A percentile compares a stretch with the other conserved stretches of the same genome.
Conservation (phyloP, 371 early-diverging fungal genomes). For the Rhizopus stolonifer region DNA sequence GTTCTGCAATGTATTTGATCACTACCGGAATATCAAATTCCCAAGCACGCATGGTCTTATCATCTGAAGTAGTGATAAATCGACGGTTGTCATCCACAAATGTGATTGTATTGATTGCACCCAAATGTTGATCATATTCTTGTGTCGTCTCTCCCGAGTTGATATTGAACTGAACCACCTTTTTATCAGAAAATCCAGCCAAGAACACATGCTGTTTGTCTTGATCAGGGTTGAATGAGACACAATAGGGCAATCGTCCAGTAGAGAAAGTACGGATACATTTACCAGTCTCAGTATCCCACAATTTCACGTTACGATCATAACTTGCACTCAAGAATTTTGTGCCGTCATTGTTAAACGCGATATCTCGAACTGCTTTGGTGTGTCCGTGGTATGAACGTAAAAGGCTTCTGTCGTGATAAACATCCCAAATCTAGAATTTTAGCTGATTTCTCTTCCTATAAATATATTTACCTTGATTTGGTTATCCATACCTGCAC, state of each 20-base stretch:
- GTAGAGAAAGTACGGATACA: slow-evolving; percentile 80
- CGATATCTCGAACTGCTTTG: slow-evolving; percentile 90
- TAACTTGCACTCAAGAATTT: slow-evolving; percentile 87
- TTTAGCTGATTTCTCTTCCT: neutral
- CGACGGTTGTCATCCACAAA: slow-evolving; percentile 93
- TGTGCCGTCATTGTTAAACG: slow-evolving; percentile 86
- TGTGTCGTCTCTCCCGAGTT: slow-evolving; percentile 83
- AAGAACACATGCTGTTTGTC: slow-evolving; percentile 85
- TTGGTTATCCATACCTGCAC: slow-evolving; percentile 89
- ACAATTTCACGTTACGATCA: slow-evolving; percentile 89
- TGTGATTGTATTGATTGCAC: slow-evolving; percentile 93
- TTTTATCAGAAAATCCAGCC: slow-evolving; percentile 91
- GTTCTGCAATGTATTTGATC: slow-evolving; percentile 95
- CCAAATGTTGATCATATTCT: slow-evolving; percentile 96
- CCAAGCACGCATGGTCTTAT: slow-evolving; percentile 96
- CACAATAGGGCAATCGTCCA: slow-evolving; percentile 85
- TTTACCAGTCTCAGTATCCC: slow-evolving; percentile 96
- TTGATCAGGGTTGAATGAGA: slow-evolving; percentile 86
- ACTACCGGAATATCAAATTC: slow-evolving; percentile 97
- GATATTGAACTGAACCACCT: slow-evolving; percentile 86
- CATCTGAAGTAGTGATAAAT: slow-evolving; percentile 95
- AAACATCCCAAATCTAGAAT: slow-evolving; percentile 87
- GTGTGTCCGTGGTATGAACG: slow-evolving; percentile 90
- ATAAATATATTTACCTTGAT: slow-evolving; percentile 83
- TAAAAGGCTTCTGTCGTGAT: slow-evolving; percentile 80